These are phyloP conservation scores for Ascoidea rubescens DNA, from an alignment of 805 yeast species.

Conservation along the genomic window DNA sequence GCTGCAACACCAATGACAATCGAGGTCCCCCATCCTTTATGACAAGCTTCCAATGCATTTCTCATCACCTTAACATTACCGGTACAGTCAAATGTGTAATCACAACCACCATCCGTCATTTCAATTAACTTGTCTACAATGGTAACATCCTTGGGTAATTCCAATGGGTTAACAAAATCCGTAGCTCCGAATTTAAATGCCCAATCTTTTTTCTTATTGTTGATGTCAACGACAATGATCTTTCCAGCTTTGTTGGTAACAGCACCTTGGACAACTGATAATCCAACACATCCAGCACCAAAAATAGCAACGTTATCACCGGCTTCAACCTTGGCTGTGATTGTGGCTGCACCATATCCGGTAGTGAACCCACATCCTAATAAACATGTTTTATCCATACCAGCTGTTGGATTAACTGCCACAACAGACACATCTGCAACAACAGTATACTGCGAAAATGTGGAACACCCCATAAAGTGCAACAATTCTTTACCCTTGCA, in stretches of 20 bases:
- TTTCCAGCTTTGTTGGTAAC: conserved; percentile 64
- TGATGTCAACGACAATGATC: conserved; percentile 79
- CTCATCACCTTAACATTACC: conserved; percentile 96
- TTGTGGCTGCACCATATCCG: conserved; percentile 94
- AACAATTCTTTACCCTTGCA: conserved; percentile 66
- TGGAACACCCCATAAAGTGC: conserved; percentile 98
- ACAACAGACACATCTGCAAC: conserved; percentile 96
- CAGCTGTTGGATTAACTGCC: conserved; percentile 75
- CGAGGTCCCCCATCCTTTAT: conserved; percentile 98
- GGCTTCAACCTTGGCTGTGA: conserved; percentile 78
- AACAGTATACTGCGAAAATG: conserved; percentile 94
- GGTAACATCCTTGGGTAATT: conserved; percentile 51
- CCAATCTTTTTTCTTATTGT: conserved; percentile 75
- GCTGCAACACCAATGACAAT: conserved; percentile 97
- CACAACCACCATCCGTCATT: conserved; percentile 94
- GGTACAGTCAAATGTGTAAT: conserved; percentile 93
- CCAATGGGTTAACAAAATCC: conserved; percentile 73
- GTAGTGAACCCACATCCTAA: conserved; percentile 98
- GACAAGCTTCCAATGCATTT: conserved; percentile 90
- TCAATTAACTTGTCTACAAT: conserved; percentile 76
- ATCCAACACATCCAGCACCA: conserved; percentile 97
- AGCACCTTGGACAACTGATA: conserved; percentile 95
- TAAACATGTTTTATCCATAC: conserved; percentile 76
- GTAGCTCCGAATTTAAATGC: conserved; percentile 88
- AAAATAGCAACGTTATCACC: conserved; percentile 94